phyloP scores from a whole-genome alignment of 1,284 basidiomycete species.

The Pseudozyma tsukubaensis region DNA sequence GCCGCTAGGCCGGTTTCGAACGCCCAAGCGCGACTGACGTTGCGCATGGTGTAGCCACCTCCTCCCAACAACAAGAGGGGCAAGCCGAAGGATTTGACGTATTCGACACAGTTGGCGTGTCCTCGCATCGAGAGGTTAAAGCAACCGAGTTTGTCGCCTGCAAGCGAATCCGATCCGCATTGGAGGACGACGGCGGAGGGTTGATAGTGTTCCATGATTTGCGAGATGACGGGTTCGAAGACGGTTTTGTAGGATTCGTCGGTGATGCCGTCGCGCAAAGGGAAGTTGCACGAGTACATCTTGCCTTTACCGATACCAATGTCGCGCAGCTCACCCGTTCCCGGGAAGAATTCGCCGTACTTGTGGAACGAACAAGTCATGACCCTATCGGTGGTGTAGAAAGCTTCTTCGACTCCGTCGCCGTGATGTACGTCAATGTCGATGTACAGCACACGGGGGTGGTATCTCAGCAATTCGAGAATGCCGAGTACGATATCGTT shows the following conservation, averaged over 20 bases:
- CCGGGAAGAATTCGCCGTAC: constrained; percentile 99
- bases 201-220: constrained; percentile 95
- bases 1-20: constrained; percentile 97
- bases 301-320: constrained; percentile 83
- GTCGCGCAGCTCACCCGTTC: constrained; percentile 96
- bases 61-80: constrained; percentile 93
- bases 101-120: constrained; percentile 96
- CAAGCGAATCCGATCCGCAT: constrained; percentile 97
- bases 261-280: constrained; percentile 92
- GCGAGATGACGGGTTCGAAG: constrained; percentile 93
- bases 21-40: constrained; percentile 96
- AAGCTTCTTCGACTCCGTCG: constrained; percentile 98
- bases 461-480: constrained; percentile 91
- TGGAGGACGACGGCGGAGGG: constrained; percentile 96
- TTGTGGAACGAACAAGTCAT: constrained; percentile 99
- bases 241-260: constrained; percentile 95
- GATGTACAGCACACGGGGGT: constrained; percentile 94
- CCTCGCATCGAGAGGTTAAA: constrained; percentile 98
- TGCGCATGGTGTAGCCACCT: constrained; percentile 98
- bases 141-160: constrained; percentile 94
- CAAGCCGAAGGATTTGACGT: constrained; percentile 94
- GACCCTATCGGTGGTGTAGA: constrained; percentile 97
- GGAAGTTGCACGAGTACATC: constrained; percentile 89
- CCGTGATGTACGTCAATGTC: constrained; percentile 99
- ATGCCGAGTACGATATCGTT: constrained; percentile 99